Conservation (phyloP, 306 rosid species). For the Medicago arabica region DNA sequence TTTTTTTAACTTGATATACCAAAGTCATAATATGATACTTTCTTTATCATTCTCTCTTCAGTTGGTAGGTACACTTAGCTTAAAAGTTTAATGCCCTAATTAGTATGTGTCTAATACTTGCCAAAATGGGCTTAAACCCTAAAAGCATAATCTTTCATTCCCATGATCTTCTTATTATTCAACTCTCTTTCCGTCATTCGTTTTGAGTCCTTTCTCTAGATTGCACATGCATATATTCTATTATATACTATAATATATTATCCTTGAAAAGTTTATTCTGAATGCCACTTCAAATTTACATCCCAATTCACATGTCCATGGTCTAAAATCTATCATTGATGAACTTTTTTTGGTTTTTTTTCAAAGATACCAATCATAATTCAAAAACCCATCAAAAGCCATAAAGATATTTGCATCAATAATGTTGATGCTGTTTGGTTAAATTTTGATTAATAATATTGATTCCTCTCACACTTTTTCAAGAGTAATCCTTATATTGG, state of each 20-base stretch:
- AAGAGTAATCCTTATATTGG: constrained; percentile 36
- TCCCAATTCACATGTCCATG: not conserved
- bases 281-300: constrained; percentile 21
- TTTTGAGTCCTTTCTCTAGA: constrained; percentile 19
- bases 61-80: not conserved
- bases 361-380: constrained; percentile 41
- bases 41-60: constrained; percentile 2
- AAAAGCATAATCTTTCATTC: not conserved
- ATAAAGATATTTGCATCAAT: constrained; percentile 48
- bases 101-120: constrained; percentile 20
- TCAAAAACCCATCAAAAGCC: constrained; percentile 39
- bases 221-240: constrained; percentile 46
- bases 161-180: constrained; percentile 11
- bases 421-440: constrained; percentile 46
- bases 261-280: constrained; percentile 45
- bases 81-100: constrained; percentile 32
- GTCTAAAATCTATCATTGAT: not conserved
- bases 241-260: constrained; percentile 19
- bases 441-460: constrained; percentile 5
- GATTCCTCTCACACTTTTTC: constrained; percentile 35
- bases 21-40: no score
- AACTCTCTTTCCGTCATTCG: constrained; percentile 44
- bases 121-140: constrained; percentile 7
- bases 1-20: no score
- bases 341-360: not conserved